phyloP scores from a whole-genome alignment of 352 stramenopile genomes.

The Phytophthora macrochlamydospora region DNA sequence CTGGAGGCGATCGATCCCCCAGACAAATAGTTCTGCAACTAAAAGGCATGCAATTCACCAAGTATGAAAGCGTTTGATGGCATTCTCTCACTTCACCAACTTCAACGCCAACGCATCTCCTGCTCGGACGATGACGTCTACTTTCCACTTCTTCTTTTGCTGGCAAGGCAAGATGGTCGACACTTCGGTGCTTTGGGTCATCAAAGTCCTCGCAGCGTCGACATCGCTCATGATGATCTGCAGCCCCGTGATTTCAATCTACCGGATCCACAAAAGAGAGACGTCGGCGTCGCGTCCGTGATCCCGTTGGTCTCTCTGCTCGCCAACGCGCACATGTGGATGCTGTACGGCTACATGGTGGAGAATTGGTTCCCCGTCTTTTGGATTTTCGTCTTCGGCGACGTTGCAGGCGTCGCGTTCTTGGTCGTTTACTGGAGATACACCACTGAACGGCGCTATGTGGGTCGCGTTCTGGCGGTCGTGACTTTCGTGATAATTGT shows the following conservation, averaged over 20 bases:
- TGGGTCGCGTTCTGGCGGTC: too few species aligned
- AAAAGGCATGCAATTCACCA: too few species aligned
- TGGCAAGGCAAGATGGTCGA: conserved; percentile 13
- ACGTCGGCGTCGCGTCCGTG: conserved; percentile 40
- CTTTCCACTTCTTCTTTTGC: conserved; percentile 10
- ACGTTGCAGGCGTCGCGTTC: conserved; percentile 38
- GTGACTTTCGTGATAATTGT: not conserved
- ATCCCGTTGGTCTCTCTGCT: conserved; percentile 43
- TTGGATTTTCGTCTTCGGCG: conserved; percentile 38
- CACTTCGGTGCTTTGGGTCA: conserved; percentile 19
- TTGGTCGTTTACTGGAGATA: conserved; percentile 51
- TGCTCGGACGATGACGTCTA: not conserved
- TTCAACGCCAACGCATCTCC: too few species aligned
- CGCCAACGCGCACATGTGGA: conserved; percentile 43
- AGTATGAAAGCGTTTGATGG: too few species aligned
- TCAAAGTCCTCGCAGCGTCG: conserved; percentile 32
- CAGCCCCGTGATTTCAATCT: conserved; percentile 43
- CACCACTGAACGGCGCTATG: not conserved
- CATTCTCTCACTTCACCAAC: too few species aligned
- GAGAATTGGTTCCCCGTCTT: conserved; percentile 53
- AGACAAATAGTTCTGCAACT: too few species aligned
- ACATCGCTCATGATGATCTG: conserved; percentile 42
- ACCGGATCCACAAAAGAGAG: conserved; percentile 38
- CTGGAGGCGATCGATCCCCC: too few species aligned
- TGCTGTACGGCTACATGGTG: conserved; percentile 47